phyloP scores from a whole-genome alignment of 2,329 filamentous ascomycete species.

The Coniochaeta sp. region DNA sequence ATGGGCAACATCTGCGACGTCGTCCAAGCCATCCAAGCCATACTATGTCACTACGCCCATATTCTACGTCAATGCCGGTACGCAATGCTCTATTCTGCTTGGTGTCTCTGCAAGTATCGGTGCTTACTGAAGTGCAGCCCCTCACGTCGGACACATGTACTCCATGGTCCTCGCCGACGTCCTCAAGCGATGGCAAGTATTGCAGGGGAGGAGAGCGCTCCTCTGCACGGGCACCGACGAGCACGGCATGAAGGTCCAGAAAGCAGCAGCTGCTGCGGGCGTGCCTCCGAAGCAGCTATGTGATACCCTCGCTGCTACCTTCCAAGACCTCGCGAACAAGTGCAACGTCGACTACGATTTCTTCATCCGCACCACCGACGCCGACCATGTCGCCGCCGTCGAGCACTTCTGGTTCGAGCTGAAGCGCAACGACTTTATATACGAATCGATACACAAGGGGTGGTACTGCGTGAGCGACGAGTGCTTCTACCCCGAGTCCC shows the following conservation, averaged over 20 bases:
- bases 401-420: constrained; percentile 84
- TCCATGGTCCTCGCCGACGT: constrained; percentile 83
- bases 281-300: constrained; percentile 78
- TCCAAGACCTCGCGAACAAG: constrained; percentile 64
- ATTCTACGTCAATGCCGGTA: constrained; percentile 97
- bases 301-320: constrained; percentile 73
- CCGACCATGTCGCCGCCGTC: constrained; percentile 74
- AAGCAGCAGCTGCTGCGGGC: constrained; percentile 65
- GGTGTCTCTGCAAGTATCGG: not conserved
- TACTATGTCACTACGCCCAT: constrained; percentile 96
- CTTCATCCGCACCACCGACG: constrained; percentile 89
- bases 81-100: constrained; percentile 11
- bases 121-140: constrained; percentile 46
- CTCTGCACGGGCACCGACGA: constrained; percentile 93
- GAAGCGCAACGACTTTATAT: constrained; percentile 68
- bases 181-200: constrained; percentile 80
- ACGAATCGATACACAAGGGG: constrained; percentile 78
- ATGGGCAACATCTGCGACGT: not conserved
- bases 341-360: constrained; percentile 70
- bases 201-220: constrained; percentile 64
- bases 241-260: constrained; percentile 95
- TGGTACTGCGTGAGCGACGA: constrained; percentile 98
- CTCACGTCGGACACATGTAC: constrained; percentile 92
- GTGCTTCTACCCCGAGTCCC: constrained; percentile 80
- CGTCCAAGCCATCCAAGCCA: constrained; percentile 50